Base-by-base conservation (phyloP, 2,329 filamentous ascomycete species). In the Trematosphaeria pertusa region DNA sequence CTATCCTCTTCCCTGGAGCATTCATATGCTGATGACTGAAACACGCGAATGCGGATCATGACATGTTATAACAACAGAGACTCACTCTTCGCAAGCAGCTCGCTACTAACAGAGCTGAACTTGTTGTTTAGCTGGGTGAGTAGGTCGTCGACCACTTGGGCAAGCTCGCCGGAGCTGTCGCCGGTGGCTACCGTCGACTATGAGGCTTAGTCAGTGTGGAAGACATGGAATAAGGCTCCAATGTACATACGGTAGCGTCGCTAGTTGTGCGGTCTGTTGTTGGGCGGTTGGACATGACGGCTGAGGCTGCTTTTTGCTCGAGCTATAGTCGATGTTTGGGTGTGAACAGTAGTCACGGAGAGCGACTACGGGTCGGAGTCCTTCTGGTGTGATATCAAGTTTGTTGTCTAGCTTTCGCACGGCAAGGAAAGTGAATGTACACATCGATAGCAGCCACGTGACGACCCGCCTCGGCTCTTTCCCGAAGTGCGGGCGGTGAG, bases 31-130 rank as follows among this genome's bases (percentile, higher is more conserved):
- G n/a, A n/a, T n/a, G n/a, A n/a, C n/a, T n/a, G n/a, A n/a, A n/a
- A n/a, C n/a, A n/a, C n/a, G n/a, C n/a, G n/a, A n/a, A n/a, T n/a
- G n/a, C n/a, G n/a, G n/a, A n/a, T n/a, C n/a, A n/a, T n/a, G n/a
- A n/a, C n/a, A n/a, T n/a, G n/a, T n/a, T 28, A 17, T 39, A 24
- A 42, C 4, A 10, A 31, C 14, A 21, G 33, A 22, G 9, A 76
- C 86, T 69, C 73, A 96, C 91, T 89, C 75, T 96, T 96, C 28
- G 87, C 83, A 61, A 96, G 90, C 48, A 97, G 87, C 73, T 96
- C 92, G 49, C 85, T 87, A 7, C 90, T 95, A 4, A 96, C 86
- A 10, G 83, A 84, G 15, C 88, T 86, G 70, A 96, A 96, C 70
- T 96, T 96, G 71, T 84, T 87, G 40, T 89, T 89, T 0, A 97